Evolutionary conservation across 176 grass and related monocot species (phyloP).

Genomic region (Zea luxurians): DNA sequence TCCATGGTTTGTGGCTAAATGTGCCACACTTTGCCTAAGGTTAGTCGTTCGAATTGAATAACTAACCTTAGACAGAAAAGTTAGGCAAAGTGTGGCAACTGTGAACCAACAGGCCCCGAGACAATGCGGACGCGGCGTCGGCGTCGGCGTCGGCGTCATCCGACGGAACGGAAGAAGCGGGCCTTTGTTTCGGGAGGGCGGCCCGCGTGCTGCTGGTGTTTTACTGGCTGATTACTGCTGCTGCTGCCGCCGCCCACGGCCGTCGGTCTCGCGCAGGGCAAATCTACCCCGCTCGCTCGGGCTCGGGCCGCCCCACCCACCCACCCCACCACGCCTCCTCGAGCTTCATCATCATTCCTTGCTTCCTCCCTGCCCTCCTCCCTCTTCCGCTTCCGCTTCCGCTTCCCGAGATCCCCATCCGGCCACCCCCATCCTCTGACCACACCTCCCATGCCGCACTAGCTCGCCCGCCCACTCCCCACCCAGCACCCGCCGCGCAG

Average conservation of each 20-base stretch:
- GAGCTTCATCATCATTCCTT: slow-evolving; percentile 52
- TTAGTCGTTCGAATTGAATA: no score
- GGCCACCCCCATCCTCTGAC: neutral
- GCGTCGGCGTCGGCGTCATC: no score
- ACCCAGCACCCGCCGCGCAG: neutral
- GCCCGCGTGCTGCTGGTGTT: neutral
- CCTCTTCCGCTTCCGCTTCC: no score
- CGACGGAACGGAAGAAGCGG: neutral
- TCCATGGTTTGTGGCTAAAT: no score
- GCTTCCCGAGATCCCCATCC: slow-evolving; percentile 58
- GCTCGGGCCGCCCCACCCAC: neutral
- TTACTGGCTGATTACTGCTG: neutral
- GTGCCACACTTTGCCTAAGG: no score
- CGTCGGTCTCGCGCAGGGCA: neutral
- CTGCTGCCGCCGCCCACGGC: neutral
- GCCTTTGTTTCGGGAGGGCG: neutral
- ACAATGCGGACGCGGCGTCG: neutral
- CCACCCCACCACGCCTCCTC: neutral
- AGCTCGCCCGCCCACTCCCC: neutral
- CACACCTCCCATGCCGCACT: slow-evolving; percentile 37
- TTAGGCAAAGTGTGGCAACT: no score
- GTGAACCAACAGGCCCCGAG: no score
- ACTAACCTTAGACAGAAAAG: no score
- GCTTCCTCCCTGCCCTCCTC: slow-evolving; percentile 34
- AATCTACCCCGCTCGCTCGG: slow-evolving; percentile 13